These are phyloP conservation scores for Pseudogymnoascus destructans DNA, from an alignment of 2,329 filamentous ascomycete genomes.

Conservation along the genomic window DNA sequence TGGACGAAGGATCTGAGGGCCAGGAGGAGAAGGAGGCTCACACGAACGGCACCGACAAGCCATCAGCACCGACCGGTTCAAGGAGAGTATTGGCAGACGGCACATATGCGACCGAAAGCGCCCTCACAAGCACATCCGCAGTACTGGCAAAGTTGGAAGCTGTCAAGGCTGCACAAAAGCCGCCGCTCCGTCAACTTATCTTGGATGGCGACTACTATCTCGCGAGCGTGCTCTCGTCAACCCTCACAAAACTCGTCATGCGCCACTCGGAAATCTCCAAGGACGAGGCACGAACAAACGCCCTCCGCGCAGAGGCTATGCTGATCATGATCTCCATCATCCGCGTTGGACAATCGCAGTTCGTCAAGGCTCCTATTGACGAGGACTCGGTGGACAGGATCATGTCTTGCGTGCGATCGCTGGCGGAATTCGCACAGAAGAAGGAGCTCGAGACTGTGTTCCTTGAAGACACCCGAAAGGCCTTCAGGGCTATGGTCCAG, in stretches of 20 bases:
- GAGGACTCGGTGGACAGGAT: conserved; percentile 97
- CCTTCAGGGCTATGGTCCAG: conserved; percentile 93
- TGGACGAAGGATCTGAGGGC: conserved; percentile 69
- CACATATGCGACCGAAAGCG: conserved; percentile 94
- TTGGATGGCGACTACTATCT: conserved; percentile 96
- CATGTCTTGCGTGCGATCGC: conserved; percentile 89
- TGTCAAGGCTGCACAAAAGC: conserved; percentile 93
- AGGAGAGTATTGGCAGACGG: conserved; percentile 89
- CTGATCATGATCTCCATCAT: conserved; percentile 99
- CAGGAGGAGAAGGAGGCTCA: conserved; percentile 48
- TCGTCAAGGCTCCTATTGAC: conserved; percentile 93
- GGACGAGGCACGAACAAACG: conserved; percentile 78
- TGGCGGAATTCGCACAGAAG: conserved; percentile 79
- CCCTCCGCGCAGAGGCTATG: conserved; percentile 92
- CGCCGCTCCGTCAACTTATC: conserved; percentile 84
- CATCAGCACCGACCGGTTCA: conserved; percentile 65
- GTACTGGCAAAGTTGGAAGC: conserved; percentile 86
- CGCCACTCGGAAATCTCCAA: conserved; percentile 86
- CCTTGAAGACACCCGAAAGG: conserved; percentile 85
- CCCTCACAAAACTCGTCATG: conserved; percentile 95
- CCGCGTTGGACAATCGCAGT: conserved; percentile 95
- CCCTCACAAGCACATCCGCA: conserved; percentile 82
- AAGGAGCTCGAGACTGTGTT: conserved; percentile 89
- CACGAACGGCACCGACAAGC: conserved; percentile 67
- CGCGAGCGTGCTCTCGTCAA: conserved; percentile 87